Conservation (phyloP, 495 filamentous ascomycete species). For the Recurvomyces mirabilis region DNA sequence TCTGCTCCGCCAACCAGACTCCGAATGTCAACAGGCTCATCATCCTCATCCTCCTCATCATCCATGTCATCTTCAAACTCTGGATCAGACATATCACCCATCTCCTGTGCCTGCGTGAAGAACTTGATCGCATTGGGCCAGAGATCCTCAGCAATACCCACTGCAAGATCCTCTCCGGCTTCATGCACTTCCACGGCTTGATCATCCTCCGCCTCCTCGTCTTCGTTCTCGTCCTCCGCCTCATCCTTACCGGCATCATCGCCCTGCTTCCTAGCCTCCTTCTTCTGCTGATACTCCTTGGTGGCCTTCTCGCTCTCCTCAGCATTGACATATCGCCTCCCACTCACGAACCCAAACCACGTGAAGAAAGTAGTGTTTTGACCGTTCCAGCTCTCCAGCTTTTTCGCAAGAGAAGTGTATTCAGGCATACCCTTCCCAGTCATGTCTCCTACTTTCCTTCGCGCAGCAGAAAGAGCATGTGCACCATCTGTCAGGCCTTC, state of each 20-base stretch:
- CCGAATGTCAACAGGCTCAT: slow-evolving; percentile 26
- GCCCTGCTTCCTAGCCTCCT: slow-evolving; percentile 43
- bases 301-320: slow-evolving; percentile 53
- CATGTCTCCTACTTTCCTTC: slow-evolving; percentile 47
- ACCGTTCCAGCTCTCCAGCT: slow-evolving; percentile 46
- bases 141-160: slow-evolving; percentile 71
- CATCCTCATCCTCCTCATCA: slow-evolving; percentile 37
- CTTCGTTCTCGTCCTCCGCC: slow-evolving; percentile 41
- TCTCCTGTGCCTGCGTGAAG: slow-evolving; percentile 62
- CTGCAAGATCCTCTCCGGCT: slow-evolving; percentile 65
- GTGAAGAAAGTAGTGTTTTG: slow-evolving; percentile 68
- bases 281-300: slow-evolving; percentile 47
- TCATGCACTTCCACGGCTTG: slow-evolving; percentile 65
- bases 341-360: slow-evolving; percentile 64
- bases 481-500: slow-evolving; percentile 64
- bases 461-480: slow-evolving; percentile 53
- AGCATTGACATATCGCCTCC: slow-evolving; percentile 49
- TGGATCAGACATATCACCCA: slow-evolving; percentile 40
- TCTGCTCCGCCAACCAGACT: slow-evolving; percentile 27
- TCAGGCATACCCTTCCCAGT: slow-evolving; percentile 35
- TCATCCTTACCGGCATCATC: slow-evolving; percentile 31
- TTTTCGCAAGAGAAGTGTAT: slow-evolving; percentile 41
- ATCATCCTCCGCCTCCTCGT: slow-evolving; percentile 41
- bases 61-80: slow-evolving; percentile 48
- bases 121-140: slow-evolving; percentile 81